phyloP scores from a whole-genome alignment of 2,329 filamentous ascomycete species.

The Pseudogymnoascus sp. region DNA sequence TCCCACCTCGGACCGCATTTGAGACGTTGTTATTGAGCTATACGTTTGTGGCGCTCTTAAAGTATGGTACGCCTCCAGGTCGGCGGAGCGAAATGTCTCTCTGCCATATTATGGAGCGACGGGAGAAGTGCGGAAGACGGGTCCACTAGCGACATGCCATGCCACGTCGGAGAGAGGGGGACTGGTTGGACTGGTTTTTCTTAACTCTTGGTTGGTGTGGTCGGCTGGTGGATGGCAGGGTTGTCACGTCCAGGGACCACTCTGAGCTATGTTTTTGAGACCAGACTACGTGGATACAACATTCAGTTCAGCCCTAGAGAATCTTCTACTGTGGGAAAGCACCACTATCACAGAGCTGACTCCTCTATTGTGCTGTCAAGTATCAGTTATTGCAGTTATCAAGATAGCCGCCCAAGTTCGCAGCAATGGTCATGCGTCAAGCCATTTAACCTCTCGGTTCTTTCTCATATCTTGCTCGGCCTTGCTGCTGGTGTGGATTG shows the following conservation, averaged over 20 bases:
- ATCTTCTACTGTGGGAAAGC: neutral
- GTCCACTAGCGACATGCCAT: conserved; percentile 7
- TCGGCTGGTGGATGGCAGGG: neutral
- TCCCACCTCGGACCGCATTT: neutral
- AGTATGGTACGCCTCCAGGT: neutral
- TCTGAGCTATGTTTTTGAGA: neutral
- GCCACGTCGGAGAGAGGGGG: neutral
- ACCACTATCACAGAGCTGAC: neutral
- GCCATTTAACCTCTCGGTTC: neutral
- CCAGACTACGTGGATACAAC: neutral
- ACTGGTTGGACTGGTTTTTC: neutral
- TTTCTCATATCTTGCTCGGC: conserved; percentile 4
- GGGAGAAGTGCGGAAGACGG: neutral
- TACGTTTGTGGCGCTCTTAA: conserved; percentile 3
- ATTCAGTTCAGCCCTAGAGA: neutral
- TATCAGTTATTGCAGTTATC: neutral
- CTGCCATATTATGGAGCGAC: neutral
- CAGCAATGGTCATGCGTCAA: neutral
- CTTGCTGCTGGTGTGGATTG: neutral
- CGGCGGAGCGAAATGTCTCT: neutral
- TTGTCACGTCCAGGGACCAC: conserved; percentile 3
- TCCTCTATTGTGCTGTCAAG: neutral
- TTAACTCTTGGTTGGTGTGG: neutral
- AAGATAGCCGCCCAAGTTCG: neutral
- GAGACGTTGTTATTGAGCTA: neutral